These are phyloP conservation scores for Podospora bellae-mahoneyi DNA, from an alignment of 495 filamentous ascomycete genomes.

Conservation along the genomic window DNA sequence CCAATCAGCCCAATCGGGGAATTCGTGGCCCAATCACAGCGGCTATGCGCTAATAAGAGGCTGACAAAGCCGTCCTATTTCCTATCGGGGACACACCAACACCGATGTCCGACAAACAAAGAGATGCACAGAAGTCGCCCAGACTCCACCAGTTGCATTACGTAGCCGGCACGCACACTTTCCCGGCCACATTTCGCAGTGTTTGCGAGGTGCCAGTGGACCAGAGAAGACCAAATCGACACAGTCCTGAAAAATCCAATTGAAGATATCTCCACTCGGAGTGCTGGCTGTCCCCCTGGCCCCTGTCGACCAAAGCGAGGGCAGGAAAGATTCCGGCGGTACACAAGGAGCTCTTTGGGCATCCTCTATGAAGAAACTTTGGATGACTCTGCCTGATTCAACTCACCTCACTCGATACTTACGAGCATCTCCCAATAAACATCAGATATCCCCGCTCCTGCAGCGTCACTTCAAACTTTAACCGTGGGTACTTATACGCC, in stretches of 20 bases:
- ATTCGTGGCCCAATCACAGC: not conserved
- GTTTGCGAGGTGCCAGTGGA: not conserved
- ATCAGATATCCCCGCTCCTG: not conserved
- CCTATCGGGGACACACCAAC: not conserved
- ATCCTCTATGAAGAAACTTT: not conserved
- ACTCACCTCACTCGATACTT: not conserved
- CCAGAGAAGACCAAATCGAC: not conserved
- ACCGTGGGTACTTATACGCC: not conserved
- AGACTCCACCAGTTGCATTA: not conserved
- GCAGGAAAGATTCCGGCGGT: not conserved
- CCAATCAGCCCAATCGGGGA: slow-evolving; percentile 1
- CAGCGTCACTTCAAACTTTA: too few species aligned
- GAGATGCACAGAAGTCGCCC: not conserved
- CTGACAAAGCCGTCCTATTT: not conserved
- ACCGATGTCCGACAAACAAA: slow-evolving; percentile 1
- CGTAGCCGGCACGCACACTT: not conserved
- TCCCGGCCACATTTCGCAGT: not conserved
- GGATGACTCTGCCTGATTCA: not conserved
- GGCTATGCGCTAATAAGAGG: not conserved
- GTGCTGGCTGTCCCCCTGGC: not conserved
- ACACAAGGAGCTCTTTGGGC: not conserved
- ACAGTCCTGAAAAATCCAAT: not conserved
- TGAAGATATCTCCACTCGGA: not conserved
- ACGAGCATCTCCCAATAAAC: not conserved
- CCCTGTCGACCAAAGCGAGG: not conserved